Conservation (phyloP, 192 early-diverging fungal species). For the Glomus cerebriforme region DNA sequence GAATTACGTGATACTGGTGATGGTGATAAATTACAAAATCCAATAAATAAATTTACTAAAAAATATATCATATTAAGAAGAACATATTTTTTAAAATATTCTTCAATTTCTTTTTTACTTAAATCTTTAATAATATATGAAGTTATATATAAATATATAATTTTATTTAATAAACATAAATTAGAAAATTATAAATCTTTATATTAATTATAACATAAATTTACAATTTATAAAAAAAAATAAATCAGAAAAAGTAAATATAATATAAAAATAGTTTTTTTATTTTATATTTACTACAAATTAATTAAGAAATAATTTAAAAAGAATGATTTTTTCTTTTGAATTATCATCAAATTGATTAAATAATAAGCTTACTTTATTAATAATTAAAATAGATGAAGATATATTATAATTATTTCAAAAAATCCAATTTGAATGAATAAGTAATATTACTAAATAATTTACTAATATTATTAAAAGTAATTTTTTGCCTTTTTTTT, state of each 20-base stretch:
- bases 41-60: background rate
- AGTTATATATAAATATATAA: background rate
- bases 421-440: background rate
- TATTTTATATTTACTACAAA: slow-evolving; percentile 8
- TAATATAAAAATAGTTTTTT: background rate
- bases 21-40: too few species aligned
- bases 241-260: background rate
- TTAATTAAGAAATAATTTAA: slow-evolving; percentile 13
- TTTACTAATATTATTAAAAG: slow-evolving; percentile 4
- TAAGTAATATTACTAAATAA: background rate
- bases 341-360: background rate
- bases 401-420: background rate
- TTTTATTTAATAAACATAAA: background rate
- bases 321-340: background rate
- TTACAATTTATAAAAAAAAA: slow-evolving; percentile 20
- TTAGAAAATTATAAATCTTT: slow-evolving; percentile 17
- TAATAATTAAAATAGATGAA: background rate
- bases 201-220: too few species aligned
- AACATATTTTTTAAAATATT: slow-evolving; percentile 25
- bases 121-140: slow-evolving; percentile 15
- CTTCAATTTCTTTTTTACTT: slow-evolving; percentile 8
- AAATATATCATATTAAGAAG: background rate
- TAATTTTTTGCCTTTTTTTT: background rate
- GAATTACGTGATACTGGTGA: too few species aligned
- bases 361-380: slow-evolving; percentile 20